A percentile compares a stretch with the other conserved stretches of the same genome.
phyloP scores from a whole-genome alignment of 106 monocot species.

The Iris macrosiphon region DNA sequence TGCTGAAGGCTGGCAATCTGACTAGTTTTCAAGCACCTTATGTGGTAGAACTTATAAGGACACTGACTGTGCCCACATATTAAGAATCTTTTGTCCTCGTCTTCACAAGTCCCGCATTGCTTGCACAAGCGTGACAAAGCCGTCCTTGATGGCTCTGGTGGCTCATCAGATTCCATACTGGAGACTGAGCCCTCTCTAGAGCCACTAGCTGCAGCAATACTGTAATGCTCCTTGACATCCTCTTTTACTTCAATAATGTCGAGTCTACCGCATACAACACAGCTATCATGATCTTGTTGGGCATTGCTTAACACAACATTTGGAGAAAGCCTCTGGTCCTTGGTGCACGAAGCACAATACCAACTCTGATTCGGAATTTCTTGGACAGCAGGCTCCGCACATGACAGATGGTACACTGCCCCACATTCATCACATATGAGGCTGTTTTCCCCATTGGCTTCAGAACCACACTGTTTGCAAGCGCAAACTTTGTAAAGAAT shows the following conservation, averaged over 20 bases:
- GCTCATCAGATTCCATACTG: conserved; percentile 31
- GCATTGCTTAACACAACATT: background rate
- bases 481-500: conserved; percentile 26
- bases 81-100: conserved; percentile 50
- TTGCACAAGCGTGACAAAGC: conserved; percentile 48
- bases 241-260: conserved; percentile 38
- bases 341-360: conserved; percentile 40
- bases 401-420: conserved; percentile 59
- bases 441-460: conserved; percentile 28
- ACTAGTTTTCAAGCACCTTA: conserved; percentile 46
- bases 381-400: conserved; percentile 29
- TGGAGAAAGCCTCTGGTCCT: conserved; percentile 12
- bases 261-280: conserved; percentile 60
- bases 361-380: conserved; percentile 35
- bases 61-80: conserved; percentile 58
- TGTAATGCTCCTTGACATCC: conserved; percentile 1
- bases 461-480: conserved; percentile 58
- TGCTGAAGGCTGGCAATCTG: conserved; percentile 51
- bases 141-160: conserved; percentile 27
- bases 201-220: conserved; percentile 9
- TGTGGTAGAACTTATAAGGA: conserved; percentile 64
- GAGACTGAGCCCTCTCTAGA: conserved; percentile 37
- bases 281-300: conserved; percentile 40
- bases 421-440: conserved; percentile 80
- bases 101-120: conserved; percentile 56